Percentiles rank a stretch among this genome's conserved stretches.
Evolutionary conservation across 2,329 filamentous ascomycete species (phyloP).

Genomic region (Aureobasidium sp.): DNA sequence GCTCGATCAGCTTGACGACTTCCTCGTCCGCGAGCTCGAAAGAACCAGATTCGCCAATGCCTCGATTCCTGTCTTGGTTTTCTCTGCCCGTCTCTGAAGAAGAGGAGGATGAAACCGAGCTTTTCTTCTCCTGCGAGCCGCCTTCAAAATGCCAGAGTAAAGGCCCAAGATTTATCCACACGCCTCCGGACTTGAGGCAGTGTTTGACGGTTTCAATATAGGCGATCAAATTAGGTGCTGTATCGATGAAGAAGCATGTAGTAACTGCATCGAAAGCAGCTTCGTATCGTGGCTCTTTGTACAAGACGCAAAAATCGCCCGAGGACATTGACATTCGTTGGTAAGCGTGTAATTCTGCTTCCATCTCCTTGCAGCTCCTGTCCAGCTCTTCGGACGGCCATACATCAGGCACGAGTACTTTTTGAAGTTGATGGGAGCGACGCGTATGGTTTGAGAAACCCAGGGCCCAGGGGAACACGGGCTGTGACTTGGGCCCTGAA

Average conservation of each 20-base stretch:
- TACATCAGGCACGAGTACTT: conserved; percentile 72
- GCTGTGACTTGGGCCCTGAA: conserved; percentile 53
- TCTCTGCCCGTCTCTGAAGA: conserved; percentile 36
- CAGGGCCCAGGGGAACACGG: conserved; percentile 77
- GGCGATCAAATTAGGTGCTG: conserved; percentile 82
- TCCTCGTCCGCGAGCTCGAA: conserved; percentile 90
- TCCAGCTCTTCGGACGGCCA: conserved; percentile 35
- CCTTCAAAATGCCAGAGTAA: conserved; percentile 94
- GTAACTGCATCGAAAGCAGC: conserved; percentile 72
- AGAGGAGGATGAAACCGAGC: conserved; percentile 4
- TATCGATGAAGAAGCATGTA: conserved; percentile 94
- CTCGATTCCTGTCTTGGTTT: conserved; percentile 36
- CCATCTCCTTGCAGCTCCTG: conserved; percentile 22
- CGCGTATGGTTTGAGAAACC: conserved; percentile 79
- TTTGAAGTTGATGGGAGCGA: conserved; percentile 66
- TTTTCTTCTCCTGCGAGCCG: conserved; percentile 41
- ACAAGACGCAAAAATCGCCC: conserved; percentile 86
- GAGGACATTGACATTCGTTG: conserved; percentile 88
- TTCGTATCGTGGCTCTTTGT: conserved; percentile 56
- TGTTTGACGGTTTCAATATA: conserved; percentile 79
- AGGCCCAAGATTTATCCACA: conserved; percentile 86
- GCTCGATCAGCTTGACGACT: conserved; percentile 66
- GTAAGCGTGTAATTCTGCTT: conserved; percentile 30
- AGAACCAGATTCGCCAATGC: conserved; percentile 81
- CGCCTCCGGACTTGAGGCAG: conserved; percentile 68